Evolutionary conservation across 768 basidiomycete genomes (phyloP).

Genomic region (Leucosporidium yakuticum): DNA sequence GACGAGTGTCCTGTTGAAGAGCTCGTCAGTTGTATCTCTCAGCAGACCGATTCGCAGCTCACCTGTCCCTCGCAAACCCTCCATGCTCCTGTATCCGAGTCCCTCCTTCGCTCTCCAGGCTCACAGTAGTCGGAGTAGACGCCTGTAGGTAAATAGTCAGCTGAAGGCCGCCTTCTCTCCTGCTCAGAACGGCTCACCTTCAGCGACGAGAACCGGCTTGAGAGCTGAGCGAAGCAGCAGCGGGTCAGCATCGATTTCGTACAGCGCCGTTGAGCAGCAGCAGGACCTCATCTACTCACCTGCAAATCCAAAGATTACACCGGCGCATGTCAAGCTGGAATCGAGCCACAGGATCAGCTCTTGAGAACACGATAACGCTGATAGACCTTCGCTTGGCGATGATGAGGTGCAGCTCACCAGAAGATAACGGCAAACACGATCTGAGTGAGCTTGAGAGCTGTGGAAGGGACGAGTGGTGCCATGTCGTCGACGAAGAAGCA

Average conservation of each 20-base stretch:
- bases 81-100: not conserved
- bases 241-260: not conserved
- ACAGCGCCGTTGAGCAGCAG: not conserved
- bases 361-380: not conserved
- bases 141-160: slow-evolving; percentile 16
- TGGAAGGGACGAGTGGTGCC: not conserved
- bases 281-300: slow-evolving; percentile 7
- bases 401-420: slow-evolving; percentile 17
- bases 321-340: slow-evolving; percentile 38
- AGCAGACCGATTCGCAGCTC: slow-evolving; percentile 1
- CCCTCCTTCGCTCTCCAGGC: slow-evolving; percentile 16
- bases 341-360: not conserved
- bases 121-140: slow-evolving; percentile 42
- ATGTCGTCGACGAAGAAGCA: not conserved
- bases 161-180: not conserved
- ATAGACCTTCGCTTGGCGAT: not conserved
- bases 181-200: slow-evolving; percentile 28
- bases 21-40: not conserved
- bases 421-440: slow-evolving; percentile 23
- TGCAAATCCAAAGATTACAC: slow-evolving; percentile 43
- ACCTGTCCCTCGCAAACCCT: slow-evolving; percentile 35
- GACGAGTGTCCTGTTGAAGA: slow-evolving; percentile 36
- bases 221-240: slow-evolving; percentile 35
- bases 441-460: slow-evolving; percentile 16
- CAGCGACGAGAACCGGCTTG: slow-evolving; percentile 43